Conservation (phyloP, 2,329 filamentous ascomycete species). For the Orbilia blumenaviensis region DNA sequence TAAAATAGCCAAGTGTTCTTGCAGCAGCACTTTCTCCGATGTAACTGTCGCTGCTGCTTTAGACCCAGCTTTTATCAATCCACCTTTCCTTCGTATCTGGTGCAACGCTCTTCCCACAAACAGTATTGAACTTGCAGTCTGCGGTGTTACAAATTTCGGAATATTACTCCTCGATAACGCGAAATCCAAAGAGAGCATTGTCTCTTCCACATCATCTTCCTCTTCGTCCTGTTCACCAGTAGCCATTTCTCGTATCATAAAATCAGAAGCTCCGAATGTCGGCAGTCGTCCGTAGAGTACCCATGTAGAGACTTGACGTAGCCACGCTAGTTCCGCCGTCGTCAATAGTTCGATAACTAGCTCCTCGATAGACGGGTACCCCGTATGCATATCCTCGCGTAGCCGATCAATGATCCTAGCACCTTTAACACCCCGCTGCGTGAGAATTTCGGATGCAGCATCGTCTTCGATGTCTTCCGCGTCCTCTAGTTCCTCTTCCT, state of each 20-base stretch:
- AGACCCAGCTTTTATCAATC: slow-evolving; percentile 57
- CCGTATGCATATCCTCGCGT: slow-evolving; percentile 80
- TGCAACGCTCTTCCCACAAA: slow-evolving; percentile 91
- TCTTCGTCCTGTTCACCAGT: slow-evolving; percentile 60
- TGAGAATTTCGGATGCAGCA: slow-evolving; percentile 50
- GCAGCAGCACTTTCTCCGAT: slow-evolving; percentile 59
- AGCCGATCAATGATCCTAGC: slow-evolving; percentile 80
- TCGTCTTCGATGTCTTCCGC: slow-evolving; percentile 43
- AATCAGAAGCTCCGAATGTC: slow-evolving; percentile 79
- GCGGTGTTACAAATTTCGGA: slow-evolving; percentile 78
- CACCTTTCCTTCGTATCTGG: slow-evolving; percentile 72
- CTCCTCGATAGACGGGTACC: slow-evolving; percentile 84
- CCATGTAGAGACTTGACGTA: slow-evolving; percentile 90
- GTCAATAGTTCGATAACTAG: slow-evolving; percentile 77
- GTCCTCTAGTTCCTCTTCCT: slow-evolving; percentile 50
- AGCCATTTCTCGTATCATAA: slow-evolving; percentile 72
- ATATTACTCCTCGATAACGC: slow-evolving; percentile 69
- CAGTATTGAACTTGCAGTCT: slow-evolving; percentile 81
- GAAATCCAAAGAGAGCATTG: slow-evolving; percentile 61
- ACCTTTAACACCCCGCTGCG: slow-evolving; percentile 68
- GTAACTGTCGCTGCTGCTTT: slow-evolving; percentile 58
- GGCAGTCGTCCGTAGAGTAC: slow-evolving; percentile 87
- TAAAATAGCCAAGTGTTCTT: slow-evolving; percentile 56
- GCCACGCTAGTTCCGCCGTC: slow-evolving; percentile 86
- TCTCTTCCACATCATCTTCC: slow-evolving; percentile 52